phyloP scores from a whole-genome alignment of 108 stramenopile genomes.

The Cyclotella atomus region DNA sequence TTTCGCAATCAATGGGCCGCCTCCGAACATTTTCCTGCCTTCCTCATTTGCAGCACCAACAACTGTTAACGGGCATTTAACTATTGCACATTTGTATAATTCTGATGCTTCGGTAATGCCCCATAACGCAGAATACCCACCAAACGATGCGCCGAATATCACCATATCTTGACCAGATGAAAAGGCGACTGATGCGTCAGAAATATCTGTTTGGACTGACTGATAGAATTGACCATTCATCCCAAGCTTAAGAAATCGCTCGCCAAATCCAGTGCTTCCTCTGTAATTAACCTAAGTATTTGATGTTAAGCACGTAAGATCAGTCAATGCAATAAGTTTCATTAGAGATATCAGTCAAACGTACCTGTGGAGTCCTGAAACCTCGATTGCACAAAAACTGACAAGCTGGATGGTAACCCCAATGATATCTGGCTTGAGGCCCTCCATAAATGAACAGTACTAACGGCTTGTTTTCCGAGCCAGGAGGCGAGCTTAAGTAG shows the following conservation, averaged over 20 bases:
- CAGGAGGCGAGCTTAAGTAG: constrained; percentile 17
- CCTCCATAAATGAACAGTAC: constrained; percentile 24
- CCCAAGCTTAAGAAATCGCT: constrained; percentile 18
- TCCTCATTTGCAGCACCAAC: constrained; percentile 23
- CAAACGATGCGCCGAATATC: constrained; percentile 25
- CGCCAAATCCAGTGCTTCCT: constrained; percentile 28
- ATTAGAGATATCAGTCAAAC: background rate
- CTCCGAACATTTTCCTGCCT: constrained; percentile 12
- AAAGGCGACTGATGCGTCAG: constrained; percentile 9
- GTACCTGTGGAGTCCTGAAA: constrained; percentile 24
- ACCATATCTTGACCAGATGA: background rate
- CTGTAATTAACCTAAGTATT: constrained; percentile 26
- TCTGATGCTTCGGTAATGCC: constrained; percentile 15
- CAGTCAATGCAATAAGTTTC: background rate
- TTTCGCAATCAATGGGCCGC: constrained; percentile 24
- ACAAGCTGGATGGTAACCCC: constrained; percentile 19
- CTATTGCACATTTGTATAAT: constrained; percentile 22
- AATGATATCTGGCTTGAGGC: constrained; percentile 18
- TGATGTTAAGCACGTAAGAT: background rate
- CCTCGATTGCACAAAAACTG: constrained; percentile 26
- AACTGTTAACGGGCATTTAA: constrained; percentile 17
- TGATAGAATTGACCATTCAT: constrained; percentile 26
- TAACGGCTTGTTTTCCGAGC: constrained; percentile 8
- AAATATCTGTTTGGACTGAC: constrained; percentile 18
- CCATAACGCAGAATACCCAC: constrained; percentile 27